Evolutionary conservation across 1,284 basidiomycete genomes (phyloP).

Genomic region (Apiotrichum laibachii): DNA sequence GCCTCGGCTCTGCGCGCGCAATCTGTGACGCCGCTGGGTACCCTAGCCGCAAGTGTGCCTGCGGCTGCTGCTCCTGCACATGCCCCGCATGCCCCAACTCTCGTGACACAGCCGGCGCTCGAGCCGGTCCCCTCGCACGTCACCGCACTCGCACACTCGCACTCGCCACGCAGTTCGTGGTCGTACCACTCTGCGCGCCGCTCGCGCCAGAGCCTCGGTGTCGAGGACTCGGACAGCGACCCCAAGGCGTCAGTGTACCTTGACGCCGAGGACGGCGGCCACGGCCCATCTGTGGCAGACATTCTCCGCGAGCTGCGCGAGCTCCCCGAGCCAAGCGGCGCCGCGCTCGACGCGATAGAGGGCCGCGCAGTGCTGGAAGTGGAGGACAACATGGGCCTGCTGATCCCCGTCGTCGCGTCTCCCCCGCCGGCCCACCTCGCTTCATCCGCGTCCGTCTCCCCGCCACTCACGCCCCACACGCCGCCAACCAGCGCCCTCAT

Average conservation of each 20-base stretch:
- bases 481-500: not conserved
- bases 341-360: constrained; percentile 11
- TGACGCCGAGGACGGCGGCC: constrained; percentile 27
- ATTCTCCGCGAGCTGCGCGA: constrained; percentile 37
- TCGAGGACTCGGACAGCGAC: constrained; percentile 5
- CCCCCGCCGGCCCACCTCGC: constrained; percentile 1
- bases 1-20: too few relatives aligned
- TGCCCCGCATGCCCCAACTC: not conserved
- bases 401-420: not conserved
- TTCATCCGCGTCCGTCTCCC: not conserved
- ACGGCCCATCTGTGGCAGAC: constrained; percentile 28
- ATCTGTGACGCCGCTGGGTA: too few relatives aligned
- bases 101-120: not conserved
- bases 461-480: not conserved
- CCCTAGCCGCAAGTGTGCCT: too few relatives aligned
- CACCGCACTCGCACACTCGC: too few relatives aligned
- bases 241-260: constrained; percentile 36
- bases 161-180: not conserved
- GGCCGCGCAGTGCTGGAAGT: not conserved
- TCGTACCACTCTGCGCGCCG: not conserved
- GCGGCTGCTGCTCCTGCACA: too few relatives aligned
- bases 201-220: not conserved
- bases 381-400: not conserved
- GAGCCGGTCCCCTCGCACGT: not conserved
- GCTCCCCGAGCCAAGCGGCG: constrained; percentile 25